These are phyloP conservation scores for Melastoma malabathricum DNA, from an alignment of 345 rosid genomes.

Conservation along the genomic window DNA sequence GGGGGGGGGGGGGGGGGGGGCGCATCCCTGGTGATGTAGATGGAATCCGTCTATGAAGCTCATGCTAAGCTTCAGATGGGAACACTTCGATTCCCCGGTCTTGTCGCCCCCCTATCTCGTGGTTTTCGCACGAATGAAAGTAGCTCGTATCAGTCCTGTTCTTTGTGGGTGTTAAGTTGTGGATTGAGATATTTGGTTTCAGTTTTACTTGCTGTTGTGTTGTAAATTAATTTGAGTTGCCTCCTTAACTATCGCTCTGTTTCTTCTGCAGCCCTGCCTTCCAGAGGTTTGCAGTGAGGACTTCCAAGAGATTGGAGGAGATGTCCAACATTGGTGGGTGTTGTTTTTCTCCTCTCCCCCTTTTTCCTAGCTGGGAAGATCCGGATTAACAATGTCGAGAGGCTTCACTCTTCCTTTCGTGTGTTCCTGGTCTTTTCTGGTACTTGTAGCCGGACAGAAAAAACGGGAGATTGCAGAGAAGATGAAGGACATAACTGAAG, in stretches of 20 bases:
- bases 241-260: background rate
- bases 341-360: background rate
- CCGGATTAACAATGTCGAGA: background rate
- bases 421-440: background rate
- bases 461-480: slow-evolving; percentile 10
- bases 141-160: too few relatives aligned
- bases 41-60: too few relatives aligned
- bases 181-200: background rate
- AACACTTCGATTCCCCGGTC: too few relatives aligned
- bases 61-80: too few relatives aligned
- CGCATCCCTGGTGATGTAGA: too few relatives aligned
- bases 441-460: slow-evolving; percentile 10
- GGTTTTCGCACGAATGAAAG: too few relatives aligned
- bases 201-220: background rate
- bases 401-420: too few relatives aligned
- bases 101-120: too few relatives aligned
- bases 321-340: slow-evolving; percentile 8
- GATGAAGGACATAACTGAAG: slow-evolving; percentile 14
- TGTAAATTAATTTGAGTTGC: background rate
- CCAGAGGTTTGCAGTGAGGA: slow-evolving; percentile 15
- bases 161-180: too few relatives aligned
- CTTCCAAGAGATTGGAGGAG: slow-evolving; percentile 12
- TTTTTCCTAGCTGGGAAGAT: background rate
- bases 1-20: too few relatives aligned
- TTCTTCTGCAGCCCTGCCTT: slow-evolving; percentile 12